A percentile compares a stretch with the other conserved stretches of the same genome.
These are phyloP conservation scores for Vachellia pachyceras DNA, from an alignment of 306 rosid genomes.

Conservation along the genomic window DNA sequence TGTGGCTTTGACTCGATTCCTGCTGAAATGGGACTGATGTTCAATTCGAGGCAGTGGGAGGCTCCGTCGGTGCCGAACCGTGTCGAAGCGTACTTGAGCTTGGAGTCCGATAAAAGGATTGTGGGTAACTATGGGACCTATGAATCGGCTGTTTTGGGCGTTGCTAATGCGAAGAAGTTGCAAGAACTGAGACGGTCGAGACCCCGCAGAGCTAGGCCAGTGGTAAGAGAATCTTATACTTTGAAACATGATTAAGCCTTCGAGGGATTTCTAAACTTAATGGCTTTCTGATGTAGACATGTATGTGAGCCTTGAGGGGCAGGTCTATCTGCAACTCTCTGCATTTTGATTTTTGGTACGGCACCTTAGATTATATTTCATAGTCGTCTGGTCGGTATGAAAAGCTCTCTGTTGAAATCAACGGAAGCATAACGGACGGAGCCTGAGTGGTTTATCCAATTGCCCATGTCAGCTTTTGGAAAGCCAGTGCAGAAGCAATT, in stretches of 20 bases:
- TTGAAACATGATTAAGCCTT: background rate
- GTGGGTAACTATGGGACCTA: slow-evolving; percentile 79
- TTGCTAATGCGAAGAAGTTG: slow-evolving; percentile 64
- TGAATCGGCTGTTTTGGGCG: slow-evolving; percentile 80
- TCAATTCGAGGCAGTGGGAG: slow-evolving; percentile 77
- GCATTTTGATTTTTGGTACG: background rate
- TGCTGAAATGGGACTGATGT: slow-evolving; percentile 83
- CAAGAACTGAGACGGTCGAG: slow-evolving; percentile 70
- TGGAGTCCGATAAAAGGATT: slow-evolving; percentile 72
- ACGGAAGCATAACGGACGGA: background rate
- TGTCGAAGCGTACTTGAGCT: slow-evolving; percentile 68
- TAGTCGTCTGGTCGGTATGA: background rate
- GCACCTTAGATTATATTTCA: background rate
- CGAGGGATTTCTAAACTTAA: background rate
- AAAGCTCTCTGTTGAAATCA: slow-evolving; percentile 1
- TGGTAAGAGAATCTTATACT: slow-evolving; percentile 46
- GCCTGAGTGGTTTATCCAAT: background rate
- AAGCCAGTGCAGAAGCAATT: background rate
- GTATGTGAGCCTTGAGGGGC: background rate
- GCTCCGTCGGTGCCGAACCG: slow-evolving; percentile 52
- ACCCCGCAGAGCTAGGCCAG: slow-evolving; percentile 72
- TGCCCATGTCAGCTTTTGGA: background rate
- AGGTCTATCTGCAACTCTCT: background rate
- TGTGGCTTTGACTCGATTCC: slow-evolving; percentile 96
- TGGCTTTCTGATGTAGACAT: background rate